Conservation (phyloP, 768 basidiomycete species). For the Tremella fuciformis region DNA sequence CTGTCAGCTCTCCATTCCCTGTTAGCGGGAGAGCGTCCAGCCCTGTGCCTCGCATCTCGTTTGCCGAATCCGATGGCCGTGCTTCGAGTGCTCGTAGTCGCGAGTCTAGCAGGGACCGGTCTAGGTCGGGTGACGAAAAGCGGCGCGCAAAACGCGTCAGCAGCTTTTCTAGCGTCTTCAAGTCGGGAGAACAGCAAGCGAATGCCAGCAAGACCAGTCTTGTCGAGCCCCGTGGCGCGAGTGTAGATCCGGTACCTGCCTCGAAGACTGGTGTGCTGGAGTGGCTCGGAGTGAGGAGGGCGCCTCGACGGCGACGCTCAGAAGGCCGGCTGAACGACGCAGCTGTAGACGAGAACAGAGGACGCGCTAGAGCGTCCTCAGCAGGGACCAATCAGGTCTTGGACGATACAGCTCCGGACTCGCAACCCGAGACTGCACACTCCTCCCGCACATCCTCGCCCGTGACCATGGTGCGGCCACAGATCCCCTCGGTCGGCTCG, state of each 20-base stretch:
- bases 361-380: neutral
- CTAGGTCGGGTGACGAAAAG: conserved; percentile 2
- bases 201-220: conserved; percentile 4
- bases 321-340: conserved; percentile 9
- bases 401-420: neutral
- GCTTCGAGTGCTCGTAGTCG: conserved; percentile 2
- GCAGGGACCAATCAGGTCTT: neutral
- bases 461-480: conserved; percentile 3
- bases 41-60: conserved; percentile 35
- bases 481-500: conserved; percentile 7
- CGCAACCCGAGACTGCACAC: conserved; percentile 10
- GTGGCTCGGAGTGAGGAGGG: conserved; percentile 42
- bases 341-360: neutral
- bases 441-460: neutral
- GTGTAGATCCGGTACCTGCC: conserved; percentile 6
- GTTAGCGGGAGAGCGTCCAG: conserved; percentile 24
- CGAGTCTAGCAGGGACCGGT: conserved; percentile 12
- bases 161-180: conserved; percentile 40
- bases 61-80: conserved; percentile 28
- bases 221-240: neutral
- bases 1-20: conserved; percentile 43
- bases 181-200: neutral
- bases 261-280: conserved; percentile 27
- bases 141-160: conserved; percentile 30
- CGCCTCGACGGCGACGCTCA: conserved; percentile 27